phyloP scores from a whole-genome alignment of 2,329 filamentous ascomycete species.

The Arthrobotrys entomopaga region DNA sequence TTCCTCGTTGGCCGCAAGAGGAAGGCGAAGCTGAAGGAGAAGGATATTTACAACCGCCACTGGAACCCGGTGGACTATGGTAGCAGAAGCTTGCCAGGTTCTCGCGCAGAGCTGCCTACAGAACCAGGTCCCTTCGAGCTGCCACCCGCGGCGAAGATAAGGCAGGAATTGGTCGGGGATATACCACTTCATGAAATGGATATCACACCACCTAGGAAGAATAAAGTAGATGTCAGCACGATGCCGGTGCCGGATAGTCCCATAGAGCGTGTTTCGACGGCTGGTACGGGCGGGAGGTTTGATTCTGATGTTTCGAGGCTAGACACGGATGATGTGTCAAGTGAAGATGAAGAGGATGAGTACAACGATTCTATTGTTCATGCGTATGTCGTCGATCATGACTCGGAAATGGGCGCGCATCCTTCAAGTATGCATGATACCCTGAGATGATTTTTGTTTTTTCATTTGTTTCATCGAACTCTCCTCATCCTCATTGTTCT shows the following conservation, averaged over 20 bases:
- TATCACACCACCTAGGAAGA: conserved; percentile 8
- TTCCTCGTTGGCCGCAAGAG: conserved; percentile 42
- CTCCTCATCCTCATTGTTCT: not conserved
- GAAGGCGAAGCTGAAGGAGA: conserved; percentile 42
- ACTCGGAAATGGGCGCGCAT: conserved; percentile 20
- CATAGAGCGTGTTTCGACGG: conserved; percentile 47
- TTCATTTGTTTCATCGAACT: not conserved
- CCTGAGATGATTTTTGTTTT: conserved; percentile 3
- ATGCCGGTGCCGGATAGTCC: conserved; percentile 47
- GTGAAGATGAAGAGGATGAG: conserved; percentile 27
- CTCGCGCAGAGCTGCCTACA: conserved; percentile 43
- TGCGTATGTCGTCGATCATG: conserved; percentile 13
- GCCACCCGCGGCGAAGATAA: conserved; percentile 42
- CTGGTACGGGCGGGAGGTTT: conserved; percentile 20
- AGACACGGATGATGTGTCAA: conserved; percentile 44
- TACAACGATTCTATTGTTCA: conserved; percentile 46
- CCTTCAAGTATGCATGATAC: conserved; percentile 17
- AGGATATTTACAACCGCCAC: conserved; percentile 38
- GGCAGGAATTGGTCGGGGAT: conserved; percentile 42
- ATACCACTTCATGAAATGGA: conserved; percentile 45
- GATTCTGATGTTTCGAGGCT: conserved; percentile 51
- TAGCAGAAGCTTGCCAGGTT: conserved; percentile 48
- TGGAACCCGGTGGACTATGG: conserved; percentile 39
- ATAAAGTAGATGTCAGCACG: conserved; percentile 13
- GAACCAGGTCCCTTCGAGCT: conserved; percentile 43